phyloP scores from a whole-genome alignment of 495 filamentous ascomycete species.

The Mytilinidion resinicola region DNA sequence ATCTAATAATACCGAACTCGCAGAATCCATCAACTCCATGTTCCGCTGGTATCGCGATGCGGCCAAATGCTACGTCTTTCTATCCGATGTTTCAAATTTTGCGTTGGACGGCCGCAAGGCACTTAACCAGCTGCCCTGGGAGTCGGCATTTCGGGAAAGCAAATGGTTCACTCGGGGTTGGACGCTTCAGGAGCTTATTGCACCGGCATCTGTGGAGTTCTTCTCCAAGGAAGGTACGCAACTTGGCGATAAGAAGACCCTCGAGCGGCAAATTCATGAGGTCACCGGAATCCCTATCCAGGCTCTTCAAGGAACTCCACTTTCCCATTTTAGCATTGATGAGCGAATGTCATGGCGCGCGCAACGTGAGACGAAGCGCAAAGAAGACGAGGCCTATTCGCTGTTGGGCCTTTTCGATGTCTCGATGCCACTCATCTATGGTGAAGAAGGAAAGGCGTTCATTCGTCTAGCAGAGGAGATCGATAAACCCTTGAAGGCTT shows the following conservation, averaged over 20 bases:
- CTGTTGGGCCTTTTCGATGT: slow-evolving; percentile 9
- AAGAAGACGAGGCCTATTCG: slow-evolving; percentile 9
- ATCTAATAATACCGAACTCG: too few relatives aligned
- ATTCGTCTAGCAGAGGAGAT: slow-evolving; percentile 3
- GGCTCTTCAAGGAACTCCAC: slow-evolving; percentile 10
- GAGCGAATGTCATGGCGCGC: slow-evolving; percentile 14
- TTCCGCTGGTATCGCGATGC: slow-evolving; percentile 4
- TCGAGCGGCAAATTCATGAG: slow-evolving; percentile 5
- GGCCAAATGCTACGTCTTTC: slow-evolving; percentile 8
- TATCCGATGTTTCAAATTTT: not conserved
- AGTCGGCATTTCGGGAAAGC: slow-evolving; percentile 6
- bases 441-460: slow-evolving; percentile 8
- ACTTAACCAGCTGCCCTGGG: not conserved
- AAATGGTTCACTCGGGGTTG: slow-evolving; percentile 5
- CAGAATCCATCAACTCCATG: too few relatives aligned
- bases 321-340: slow-evolving; percentile 8
- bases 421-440: slow-evolving; percentile 4
- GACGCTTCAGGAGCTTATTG: slow-evolving; percentile 24
- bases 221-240: slow-evolving; percentile 9
- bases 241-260: slow-evolving; percentile 9
- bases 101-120: not conserved
- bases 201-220: slow-evolving; percentile 8
- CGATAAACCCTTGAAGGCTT: not conserved
- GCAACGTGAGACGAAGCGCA: slow-evolving; percentile 2
- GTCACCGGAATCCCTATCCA: slow-evolving; percentile 7